Conservation (phyloP, 768 basidiomycete genomes). For the Leccinum imitatum region DNA sequence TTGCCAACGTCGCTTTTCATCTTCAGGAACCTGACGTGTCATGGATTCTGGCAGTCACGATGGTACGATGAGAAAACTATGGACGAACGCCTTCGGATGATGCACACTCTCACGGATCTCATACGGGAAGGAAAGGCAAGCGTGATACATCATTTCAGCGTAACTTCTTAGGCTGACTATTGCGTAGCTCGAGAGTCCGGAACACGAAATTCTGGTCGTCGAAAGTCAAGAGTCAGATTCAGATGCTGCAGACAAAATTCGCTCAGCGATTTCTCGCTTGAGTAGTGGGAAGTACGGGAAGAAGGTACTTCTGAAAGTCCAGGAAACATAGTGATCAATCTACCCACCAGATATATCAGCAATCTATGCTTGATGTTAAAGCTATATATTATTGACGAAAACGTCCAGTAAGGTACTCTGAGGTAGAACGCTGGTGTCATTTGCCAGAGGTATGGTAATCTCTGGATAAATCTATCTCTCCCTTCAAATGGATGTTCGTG, state of each 20-base stretch:
- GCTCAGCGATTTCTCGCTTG: constrained; percentile 34
- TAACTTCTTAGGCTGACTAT: constrained; percentile 4
- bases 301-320: constrained; percentile 47
- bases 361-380: not conserved
- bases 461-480: constrained; percentile 79
- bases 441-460: constrained; percentile 50
- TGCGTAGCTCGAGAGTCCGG: constrained; percentile 61
- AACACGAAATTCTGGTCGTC: constrained; percentile 66
- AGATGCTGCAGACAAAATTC: constrained; percentile 35
- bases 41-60: constrained; percentile 77
- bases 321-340: constrained; percentile 22
- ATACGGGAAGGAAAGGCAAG: constrained; percentile 55
- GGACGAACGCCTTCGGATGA: constrained; percentile 50
- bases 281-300: constrained; percentile 43
- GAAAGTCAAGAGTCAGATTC: constrained; percentile 38
- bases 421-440: constrained; percentile 5
- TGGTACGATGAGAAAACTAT: constrained; percentile 59
- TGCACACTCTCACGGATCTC: constrained; percentile 50
- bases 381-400: not conserved
- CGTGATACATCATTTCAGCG: not conserved
- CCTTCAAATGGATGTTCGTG: constrained; percentile 86
- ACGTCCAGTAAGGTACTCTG: not conserved
- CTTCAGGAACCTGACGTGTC: constrained; percentile 76
- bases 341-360: not conserved
- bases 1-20: constrained; percentile 80